Base-by-base conservation (phyloP, 139 green algal genomes). In the Penium margaritaceum region DNA sequence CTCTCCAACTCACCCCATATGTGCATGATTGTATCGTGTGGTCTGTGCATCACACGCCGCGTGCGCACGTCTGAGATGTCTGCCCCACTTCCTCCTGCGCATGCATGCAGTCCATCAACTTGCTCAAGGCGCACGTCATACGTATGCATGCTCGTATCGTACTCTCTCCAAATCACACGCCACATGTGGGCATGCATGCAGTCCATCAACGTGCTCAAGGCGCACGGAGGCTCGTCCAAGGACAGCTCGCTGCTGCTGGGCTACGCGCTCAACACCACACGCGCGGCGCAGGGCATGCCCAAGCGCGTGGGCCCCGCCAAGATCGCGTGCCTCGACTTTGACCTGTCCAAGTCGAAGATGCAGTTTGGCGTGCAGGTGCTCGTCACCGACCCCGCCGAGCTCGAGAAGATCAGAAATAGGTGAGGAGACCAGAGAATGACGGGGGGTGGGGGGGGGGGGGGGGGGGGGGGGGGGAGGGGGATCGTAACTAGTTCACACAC, bases 191-290 rank as follows among this genome's bases (percentile, higher is more conserved):
- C n/a, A n/a, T n/a, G n/a, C n/a, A n/a, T n/a, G n/a, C 91, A 91
- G 76, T 88, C 91, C n/a, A 91, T 99, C 81, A 97, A 96, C 81
- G 85, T 99, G 39, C 87, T 99, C 6, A 99, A 99, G 77, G 95
- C 95, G 27, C 92, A 96, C 76, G 95, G 95, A 36, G 95, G 95
- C 79, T 90, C 81, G 62, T 85, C 89, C 0, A 78, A 84, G 29
- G 94, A 99, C 69, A 91, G 81, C 51, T 35, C 62, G 35, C 80
- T 99, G 38, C 80, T 99, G n/a, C 84, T 93, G 33, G 95, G 95
- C 3, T 98, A 98, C 70, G 95, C 95, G 3, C 82, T 99, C 70
- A 96, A 96, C 88, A 80, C 92, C 67, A 88, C 83, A 0, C 78
- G 92, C 1, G 91, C 95, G 17, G 90, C 91, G 46, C 77, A 83